Evolutionary conservation across 2,329 filamentous ascomycete genomes (phyloP).

Genomic region (Hypoxylon sp.): DNA sequence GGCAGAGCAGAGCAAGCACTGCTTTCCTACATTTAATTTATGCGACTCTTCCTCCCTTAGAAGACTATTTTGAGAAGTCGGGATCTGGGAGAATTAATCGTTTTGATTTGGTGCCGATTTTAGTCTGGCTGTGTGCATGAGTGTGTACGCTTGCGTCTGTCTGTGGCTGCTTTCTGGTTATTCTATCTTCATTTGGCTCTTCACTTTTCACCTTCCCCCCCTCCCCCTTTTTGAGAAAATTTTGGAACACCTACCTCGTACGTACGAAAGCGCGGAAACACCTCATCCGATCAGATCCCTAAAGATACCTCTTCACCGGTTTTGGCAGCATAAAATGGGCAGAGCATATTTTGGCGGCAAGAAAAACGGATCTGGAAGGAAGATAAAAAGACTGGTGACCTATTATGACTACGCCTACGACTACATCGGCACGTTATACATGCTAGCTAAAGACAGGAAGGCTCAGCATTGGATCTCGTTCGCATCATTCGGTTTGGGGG

Average conservation of each 20-base stretch:
- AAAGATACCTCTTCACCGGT: constrained; percentile 22
- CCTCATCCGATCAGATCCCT: constrained; percentile 26
- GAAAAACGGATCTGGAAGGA: constrained; percentile 27
- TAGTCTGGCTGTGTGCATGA: constrained; percentile 30
- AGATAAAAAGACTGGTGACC: constrained; percentile 36
- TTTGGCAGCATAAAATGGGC: constrained; percentile 32
- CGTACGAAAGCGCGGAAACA: constrained; percentile 16
- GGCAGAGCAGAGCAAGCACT: constrained; percentile 33
- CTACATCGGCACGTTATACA: constrained; percentile 31
- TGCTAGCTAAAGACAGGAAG: constrained; percentile 20
- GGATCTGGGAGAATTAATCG: constrained; percentile 24
- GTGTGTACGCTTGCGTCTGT: constrained; percentile 16
- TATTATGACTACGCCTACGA: constrained; percentile 20
- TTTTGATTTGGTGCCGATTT: constrained; percentile 17
- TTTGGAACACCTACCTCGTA: constrained; percentile 15
- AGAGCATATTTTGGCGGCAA: constrained; percentile 26
- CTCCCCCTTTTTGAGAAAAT: constrained; percentile 2
- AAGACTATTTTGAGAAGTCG: constrained; percentile 29
- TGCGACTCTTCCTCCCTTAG: constrained; percentile 15
- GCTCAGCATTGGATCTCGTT: constrained; percentile 32
- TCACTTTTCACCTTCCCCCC: constrained; percentile 12
- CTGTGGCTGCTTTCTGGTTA: constrained; percentile 7
- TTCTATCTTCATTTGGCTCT: constrained; percentile 13
- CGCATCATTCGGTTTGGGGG: constrained; percentile 29
- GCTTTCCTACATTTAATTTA: constrained; percentile 20